Percentiles rank a stretch among this genome's conserved stretches.
phyloP scores from a whole-genome alignment of 169 alveolate species.

The Cryptosporidium viatorum region DNA sequence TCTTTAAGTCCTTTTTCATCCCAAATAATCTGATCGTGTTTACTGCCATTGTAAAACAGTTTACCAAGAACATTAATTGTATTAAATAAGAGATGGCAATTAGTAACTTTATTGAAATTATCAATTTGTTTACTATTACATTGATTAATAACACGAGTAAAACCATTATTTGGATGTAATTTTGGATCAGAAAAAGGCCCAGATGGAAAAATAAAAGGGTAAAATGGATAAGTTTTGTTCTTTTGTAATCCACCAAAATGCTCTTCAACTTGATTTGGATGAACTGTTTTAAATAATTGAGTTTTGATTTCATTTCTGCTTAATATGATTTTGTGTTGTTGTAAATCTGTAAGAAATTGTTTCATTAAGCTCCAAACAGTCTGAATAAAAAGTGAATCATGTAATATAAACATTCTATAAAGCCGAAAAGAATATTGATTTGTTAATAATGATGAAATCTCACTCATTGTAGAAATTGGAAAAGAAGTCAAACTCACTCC shows the following conservation, averaged over 20 bases:
- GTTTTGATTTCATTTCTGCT: constrained; percentile 72
- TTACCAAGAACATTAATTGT: constrained; percentile 39
- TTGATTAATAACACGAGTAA: constrained; percentile 35
- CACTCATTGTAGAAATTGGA: constrained; percentile 80
- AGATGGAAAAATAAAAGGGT: constrained; percentile 80
- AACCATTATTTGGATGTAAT: constrained; percentile 58
- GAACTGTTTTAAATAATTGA: constrained; percentile 69
- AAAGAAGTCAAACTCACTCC: constrained; percentile 79
- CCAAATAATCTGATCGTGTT: constrained; percentile 6
- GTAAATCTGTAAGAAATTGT: constrained; percentile 80
- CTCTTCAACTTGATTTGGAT: constrained; percentile 79
- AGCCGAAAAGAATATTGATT: constrained; percentile 83
- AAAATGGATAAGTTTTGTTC: constrained; percentile 74
- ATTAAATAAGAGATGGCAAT: constrained; percentile 49
- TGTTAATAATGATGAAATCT: constrained; percentile 79
- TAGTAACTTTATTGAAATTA: constrained; percentile 15
- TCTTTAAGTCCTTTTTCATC: constrained; percentile 21
- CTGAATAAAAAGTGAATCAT: constrained; percentile 81
- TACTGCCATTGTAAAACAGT: background rate
- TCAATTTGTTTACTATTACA: background rate
- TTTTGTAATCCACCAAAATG: constrained; percentile 82
- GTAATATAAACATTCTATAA: constrained; percentile 79
- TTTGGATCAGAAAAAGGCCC: constrained; percentile 76
- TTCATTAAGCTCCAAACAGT: constrained; percentile 80
- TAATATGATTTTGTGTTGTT: constrained; percentile 81